Percentiles rank a stretch among this genome's conserved stretches.
These are phyloP conservation scores for Paraconiothyrium brasiliense DNA, from an alignment of 2,329 filamentous ascomycete genomes.

Conservation along the genomic window DNA sequence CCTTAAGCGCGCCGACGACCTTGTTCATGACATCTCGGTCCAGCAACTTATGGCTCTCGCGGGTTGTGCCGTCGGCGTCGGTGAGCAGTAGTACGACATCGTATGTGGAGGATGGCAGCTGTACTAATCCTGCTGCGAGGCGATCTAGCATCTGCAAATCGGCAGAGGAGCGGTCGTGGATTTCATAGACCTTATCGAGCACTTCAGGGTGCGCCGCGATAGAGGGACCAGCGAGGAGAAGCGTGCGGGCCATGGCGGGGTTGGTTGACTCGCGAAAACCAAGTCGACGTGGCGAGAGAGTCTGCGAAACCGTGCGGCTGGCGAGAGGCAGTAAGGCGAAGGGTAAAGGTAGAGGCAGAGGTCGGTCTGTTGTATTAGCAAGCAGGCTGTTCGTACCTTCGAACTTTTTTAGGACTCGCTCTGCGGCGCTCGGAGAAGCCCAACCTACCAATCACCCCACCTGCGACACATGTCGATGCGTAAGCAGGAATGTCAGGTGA, in stretches of 20 bases:
- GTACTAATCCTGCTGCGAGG: conserved; percentile 80
- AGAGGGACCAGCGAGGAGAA: conserved; percentile 90
- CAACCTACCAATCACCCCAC: too few species aligned
- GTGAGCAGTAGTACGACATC: conserved; percentile 85
- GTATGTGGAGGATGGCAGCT: conserved; percentile 80
- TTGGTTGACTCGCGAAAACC: conserved; percentile 4
- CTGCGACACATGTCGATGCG: conserved; percentile 18
- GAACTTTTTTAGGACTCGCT: conserved; percentile 33
- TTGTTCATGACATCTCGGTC: conserved; percentile 72
- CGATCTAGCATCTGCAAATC: conserved; percentile 99
- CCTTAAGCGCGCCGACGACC: conserved; percentile 75
- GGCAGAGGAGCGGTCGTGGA: conserved; percentile 77
- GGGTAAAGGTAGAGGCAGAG: not conserved
- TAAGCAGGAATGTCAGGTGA: conserved; percentile 16
- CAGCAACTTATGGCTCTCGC: conserved; percentile 72
- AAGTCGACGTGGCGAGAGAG: not conserved
- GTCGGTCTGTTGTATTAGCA: conserved; percentile 23
- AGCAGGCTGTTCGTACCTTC: conserved; percentile 22
- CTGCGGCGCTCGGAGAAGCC: conserved; percentile 36
- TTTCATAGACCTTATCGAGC: conserved; percentile 74
- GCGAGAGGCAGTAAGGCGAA: not conserved
- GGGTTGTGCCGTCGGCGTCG: conserved; percentile 72
- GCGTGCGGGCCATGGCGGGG: conserved; percentile 65
- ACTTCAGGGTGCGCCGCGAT: conserved; percentile 85
- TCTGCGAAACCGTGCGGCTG: not conserved